Evolutionary conservation across 805 yeast genomes (phyloP), one percentile per base, ranked within the genome.

Genomic region (Candida palmyrensis): DNA sequence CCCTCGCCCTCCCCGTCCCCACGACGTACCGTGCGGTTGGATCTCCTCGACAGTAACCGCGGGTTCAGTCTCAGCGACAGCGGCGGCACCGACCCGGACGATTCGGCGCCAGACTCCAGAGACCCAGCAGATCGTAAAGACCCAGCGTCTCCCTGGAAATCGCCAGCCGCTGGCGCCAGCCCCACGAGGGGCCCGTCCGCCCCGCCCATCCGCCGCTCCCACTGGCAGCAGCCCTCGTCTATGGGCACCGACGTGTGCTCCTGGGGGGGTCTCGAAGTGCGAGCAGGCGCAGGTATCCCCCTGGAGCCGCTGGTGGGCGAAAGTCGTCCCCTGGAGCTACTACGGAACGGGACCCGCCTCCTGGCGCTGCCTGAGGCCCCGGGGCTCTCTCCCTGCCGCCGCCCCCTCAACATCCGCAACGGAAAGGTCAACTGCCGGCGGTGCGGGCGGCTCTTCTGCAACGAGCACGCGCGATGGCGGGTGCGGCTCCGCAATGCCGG

Each of bases 391-490:
- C 44, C 45, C 0, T 81, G 87, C 45, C 35, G 44, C 6, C 68
- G 59, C 33, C 44, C 39, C 4, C 57, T 82, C 24, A 68, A 59
- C 31, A 59, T 73, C 18, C 71, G 75, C 37, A 72, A 68, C 42
- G 85, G 83, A 0, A 55, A 69, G 2, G 74, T 75, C 5, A 81
- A 86, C 51, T 85, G 96, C 55, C 59, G 90, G 16, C 73, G 72
- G 43, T 88, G 96, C 58, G 96, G 96, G 0, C 48, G 63, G 17
- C 52, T 87, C 12, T 85, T 57, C 49, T 87, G 96, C 52, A 70
- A 71, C 38, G 55, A 51, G 18, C 95, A 88, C 56, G 65, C 87
- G 3, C 51, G 59, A 32, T 77, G 66, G 44, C 62, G 68, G 33
- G 66, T 77, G 28, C 73, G 68, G 45, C 57, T 87, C 12, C 55